phyloP scores from a whole-genome alignment of 192 early-diverging fungal species.

The Linnemannia schmuckeri region DNA sequence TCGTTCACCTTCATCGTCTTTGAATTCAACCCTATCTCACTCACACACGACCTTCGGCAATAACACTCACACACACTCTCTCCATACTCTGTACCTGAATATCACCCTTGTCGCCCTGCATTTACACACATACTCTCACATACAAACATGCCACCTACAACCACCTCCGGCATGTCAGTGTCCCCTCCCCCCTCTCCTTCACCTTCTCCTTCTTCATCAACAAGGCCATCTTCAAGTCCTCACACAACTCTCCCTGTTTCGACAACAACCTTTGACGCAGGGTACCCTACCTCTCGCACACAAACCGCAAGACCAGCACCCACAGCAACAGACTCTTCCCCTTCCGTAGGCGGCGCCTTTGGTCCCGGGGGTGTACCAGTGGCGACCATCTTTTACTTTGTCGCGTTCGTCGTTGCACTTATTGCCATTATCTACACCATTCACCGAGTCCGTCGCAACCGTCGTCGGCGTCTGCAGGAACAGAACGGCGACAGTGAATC shows the following conservation, averaged over 20 bases:
- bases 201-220: not conserved
- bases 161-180: not conserved
- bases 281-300: not conserved
- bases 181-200: not conserved
- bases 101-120: not conserved
- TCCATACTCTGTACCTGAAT: not conserved
- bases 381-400: conserved; percentile 27
- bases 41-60: not conserved
- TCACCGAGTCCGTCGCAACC: conserved; percentile 23
- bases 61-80: not conserved
- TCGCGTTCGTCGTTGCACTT: conserved; percentile 17
- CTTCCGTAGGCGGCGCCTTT: not conserved
- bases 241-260: not conserved
- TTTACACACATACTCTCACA: not conserved
- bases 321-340: not conserved
- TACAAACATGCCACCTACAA: not conserved
- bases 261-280: not conserved
- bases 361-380: conserved; percentile 1
- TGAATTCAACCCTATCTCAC: not conserved
- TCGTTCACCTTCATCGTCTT: not conserved
- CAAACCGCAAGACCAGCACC: conserved; percentile 8
- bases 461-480: conserved; percentile 15
- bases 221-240: not conserved
- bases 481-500: not conserved
- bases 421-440: conserved; percentile 18